Evolutionary conservation across 2,329 filamentous ascomycete species (phyloP), one percentile per base, ranked within the genome.

Genomic region (Raffaelea ambrosiae): DNA sequence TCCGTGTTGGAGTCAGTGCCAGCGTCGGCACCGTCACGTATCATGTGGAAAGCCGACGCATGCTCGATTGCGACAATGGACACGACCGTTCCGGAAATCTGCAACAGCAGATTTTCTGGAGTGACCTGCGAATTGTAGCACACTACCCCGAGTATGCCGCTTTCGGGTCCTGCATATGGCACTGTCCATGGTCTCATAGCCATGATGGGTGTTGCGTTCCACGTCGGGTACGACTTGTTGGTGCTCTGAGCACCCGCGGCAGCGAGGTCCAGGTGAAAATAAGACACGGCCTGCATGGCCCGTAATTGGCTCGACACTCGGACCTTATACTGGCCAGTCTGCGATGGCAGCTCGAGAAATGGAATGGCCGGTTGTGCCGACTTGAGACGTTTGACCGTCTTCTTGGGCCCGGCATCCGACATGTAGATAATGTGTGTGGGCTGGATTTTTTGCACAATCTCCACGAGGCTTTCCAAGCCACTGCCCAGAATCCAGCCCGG

Each of bases 241-340:
- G 23, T n/a, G 8, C 4, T 22, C 20, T 8, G 16, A 14, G 39
- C 8, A 19, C 19, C 10, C 49, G 50, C 26, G 41, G 47, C 26
- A 48, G 29, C 5, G n/a, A 43, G 43, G 5, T 63, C 58, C 10
- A 69, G 54, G 59, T 91, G 87, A 57, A 91, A 88, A 56, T 90
- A 91, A 0, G 85, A 83, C 73, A 88, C 82, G n/a, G 74, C 79
- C 55, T 89, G 84, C 83, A 91, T 88, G 5, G 76, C 74, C 44
- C 84, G 70, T 3, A 87, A 63, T 51, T 90, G 81, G 0, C 77
- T 72, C 0, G 84, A 74, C 10, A 81, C 85, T 35, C 82, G 70
- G n/a, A 22, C 13, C 8, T 20, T n/a, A 14, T 11, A 3, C 74
- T 67, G 1, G 70, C 70, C 71, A 9, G 72, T 63, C 55, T 82